Conservation (phyloP, 1,284 basidiomycete genomes). For the Puccinia horiana region DNA sequence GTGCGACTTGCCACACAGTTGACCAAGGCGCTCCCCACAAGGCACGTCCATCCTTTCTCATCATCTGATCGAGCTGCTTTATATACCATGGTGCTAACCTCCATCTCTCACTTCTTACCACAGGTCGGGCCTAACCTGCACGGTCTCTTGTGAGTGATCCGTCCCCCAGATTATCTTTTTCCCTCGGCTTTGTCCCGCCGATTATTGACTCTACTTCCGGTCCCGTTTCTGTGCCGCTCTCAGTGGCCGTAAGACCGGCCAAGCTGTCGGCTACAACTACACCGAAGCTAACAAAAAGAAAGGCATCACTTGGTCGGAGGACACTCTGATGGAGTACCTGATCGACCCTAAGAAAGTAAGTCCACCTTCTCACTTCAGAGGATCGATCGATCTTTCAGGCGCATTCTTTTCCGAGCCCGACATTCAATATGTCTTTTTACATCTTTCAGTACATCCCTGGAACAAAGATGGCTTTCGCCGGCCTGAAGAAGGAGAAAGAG, state of each 20-base stretch:
- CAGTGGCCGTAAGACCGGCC: slow-evolving; percentile 82
- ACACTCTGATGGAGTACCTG: slow-evolving; percentile 35
- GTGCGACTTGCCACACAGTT: slow-evolving; percentile 94
- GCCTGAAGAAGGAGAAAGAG: slow-evolving; percentile 95
- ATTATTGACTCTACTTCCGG: too few relatives aligned
- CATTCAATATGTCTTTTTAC: too few relatives aligned
- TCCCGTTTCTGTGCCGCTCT: slow-evolving; percentile 55
- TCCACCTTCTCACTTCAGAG: background rate
- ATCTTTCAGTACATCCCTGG: slow-evolving; percentile 93
- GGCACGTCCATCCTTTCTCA: slow-evolving; percentile 52
- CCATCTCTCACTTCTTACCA: background rate
- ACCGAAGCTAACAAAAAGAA: slow-evolving; percentile 96
- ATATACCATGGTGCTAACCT: background rate
- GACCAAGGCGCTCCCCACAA: slow-evolving; percentile 79
- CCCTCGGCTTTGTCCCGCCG: background rate
- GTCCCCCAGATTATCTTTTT: too few relatives aligned
- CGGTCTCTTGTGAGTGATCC: slow-evolving; percentile 66
- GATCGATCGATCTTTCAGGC: too few relatives aligned
- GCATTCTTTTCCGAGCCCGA: too few relatives aligned
- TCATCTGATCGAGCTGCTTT: slow-evolving; percentile 2
- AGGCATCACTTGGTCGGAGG: slow-evolving; percentile 72
- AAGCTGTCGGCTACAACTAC: slow-evolving; percentile 83
- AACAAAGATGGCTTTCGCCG: slow-evolving; percentile 97
- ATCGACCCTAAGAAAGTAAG: slow-evolving; percentile 35
- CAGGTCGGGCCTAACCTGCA: slow-evolving; percentile 89